Evolutionary conservation across 768 basidiomycete genomes (phyloP), one percentile per base, ranked within the genome.

Genomic region (Crepidotus variabilis): DNA sequence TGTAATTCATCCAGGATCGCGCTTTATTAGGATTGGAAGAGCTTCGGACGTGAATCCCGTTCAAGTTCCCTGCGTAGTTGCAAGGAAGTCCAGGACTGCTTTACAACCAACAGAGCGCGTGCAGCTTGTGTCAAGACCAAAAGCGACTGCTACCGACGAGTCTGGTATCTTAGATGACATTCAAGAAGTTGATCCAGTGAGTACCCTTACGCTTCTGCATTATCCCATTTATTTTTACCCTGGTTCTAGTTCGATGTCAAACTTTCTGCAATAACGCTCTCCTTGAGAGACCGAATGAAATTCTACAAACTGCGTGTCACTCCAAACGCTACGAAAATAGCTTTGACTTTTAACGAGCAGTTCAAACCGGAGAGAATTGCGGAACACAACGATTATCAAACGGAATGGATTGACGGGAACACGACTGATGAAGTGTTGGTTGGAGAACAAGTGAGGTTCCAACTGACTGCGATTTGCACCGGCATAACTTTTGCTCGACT

Each of bases 341-440:
- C 88, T 0, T 82, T 86, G 5, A 84, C 81, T 10, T 93, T 88
- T 70, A 97, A 96, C 65, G 84, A 84, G 57, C 86, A 87, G 57
- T 91, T 93, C 68, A 83, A 84, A 65, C 88, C 92, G 2, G 92
- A 95, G 65, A 82, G 82, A n/a, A 92, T 98, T 35, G 79, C 85
- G 6, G 92, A 93, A 59, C 79, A 83, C 50, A 92, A 92, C 63
- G 95, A 96, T 66, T 90, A 84, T 67, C 76, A 83, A 46, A 79
- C 92, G 9, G 90, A 95, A 50, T 98, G 95, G 95, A 86, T 93
- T 24, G 79, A 83, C 20, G 70, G 75, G 1, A 62, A 71, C 4
- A 71, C 76, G 14, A 67, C 71, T 13, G 78, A 84, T 23, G 81
- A 84, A 14, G 75, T 79, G 51, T 69, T 89, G 23, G 76, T 91